These are phyloP conservation scores for Eutypella sp. DNA, from an alignment of 2,329 filamentous ascomycete genomes.

Conservation along the genomic window DNA sequence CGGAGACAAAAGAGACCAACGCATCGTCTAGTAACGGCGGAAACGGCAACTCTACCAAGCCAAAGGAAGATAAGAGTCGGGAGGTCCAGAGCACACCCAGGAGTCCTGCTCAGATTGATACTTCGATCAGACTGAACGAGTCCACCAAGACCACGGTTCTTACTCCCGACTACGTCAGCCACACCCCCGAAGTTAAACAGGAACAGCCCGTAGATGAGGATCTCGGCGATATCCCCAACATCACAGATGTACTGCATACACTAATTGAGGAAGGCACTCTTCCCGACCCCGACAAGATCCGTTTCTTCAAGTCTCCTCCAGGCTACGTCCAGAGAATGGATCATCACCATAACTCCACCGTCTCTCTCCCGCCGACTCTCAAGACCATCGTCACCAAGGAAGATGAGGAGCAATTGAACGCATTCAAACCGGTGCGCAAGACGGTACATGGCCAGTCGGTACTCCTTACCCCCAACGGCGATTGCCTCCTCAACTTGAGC, in stretches of 20 bases:
- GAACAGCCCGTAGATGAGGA: slow-evolving; percentile 26
- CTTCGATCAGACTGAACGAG: slow-evolving; percentile 28
- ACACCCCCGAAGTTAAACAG: slow-evolving; percentile 19
- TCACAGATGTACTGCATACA: slow-evolving; percentile 32
- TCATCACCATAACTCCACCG: slow-evolving; percentile 19
- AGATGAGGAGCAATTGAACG: slow-evolving; percentile 50
- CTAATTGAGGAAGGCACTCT: slow-evolving; percentile 31
- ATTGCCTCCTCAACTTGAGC: slow-evolving; percentile 68
- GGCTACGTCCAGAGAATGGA: slow-evolving; percentile 27
- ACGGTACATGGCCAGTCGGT: slow-evolving; percentile 60
- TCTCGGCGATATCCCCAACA: slow-evolving; percentile 26
- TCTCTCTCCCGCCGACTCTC: slow-evolving; percentile 30
- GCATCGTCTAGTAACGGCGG: background rate
- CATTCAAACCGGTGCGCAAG: slow-evolving; percentile 56
- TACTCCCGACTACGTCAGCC: slow-evolving; percentile 28
- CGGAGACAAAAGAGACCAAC: slow-evolving; percentile 13
- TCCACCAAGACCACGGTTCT: slow-evolving; percentile 31
- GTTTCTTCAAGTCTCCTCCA: slow-evolving; percentile 34
- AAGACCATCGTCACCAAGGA: slow-evolving; percentile 47
- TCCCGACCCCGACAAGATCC: slow-evolving; percentile 31
- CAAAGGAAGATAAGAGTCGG: slow-evolving; percentile 18
- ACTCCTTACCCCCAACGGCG: slow-evolving; percentile 70
- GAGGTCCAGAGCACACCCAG: slow-evolving; percentile 21
- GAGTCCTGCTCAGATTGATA: slow-evolving; percentile 22
- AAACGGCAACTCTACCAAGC: slow-evolving; percentile 10